Evolutionary conservation across 371 early-diverging fungal species (phyloP).

Genomic region (Gilbertella persicaria): DNA sequence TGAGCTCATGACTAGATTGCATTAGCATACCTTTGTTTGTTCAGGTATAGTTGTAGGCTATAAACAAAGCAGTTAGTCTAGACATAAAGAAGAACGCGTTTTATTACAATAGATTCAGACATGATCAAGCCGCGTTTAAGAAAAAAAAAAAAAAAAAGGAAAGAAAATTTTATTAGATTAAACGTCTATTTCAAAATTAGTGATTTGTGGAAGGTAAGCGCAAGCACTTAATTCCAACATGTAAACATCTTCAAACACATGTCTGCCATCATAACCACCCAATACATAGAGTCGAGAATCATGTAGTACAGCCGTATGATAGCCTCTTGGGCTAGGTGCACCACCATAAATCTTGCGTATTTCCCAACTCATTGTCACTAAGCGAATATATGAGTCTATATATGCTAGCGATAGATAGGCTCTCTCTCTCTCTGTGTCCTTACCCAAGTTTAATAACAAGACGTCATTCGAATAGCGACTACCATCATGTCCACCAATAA

Average conservation of each 20-base stretch:
- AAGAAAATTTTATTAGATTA: too few relatives aligned
- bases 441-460: conserved; percentile 80
- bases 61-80: too few relatives aligned
- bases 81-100: too few relatives aligned
- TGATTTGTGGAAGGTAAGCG: conserved; percentile 74
- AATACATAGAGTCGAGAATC: conserved; percentile 81
- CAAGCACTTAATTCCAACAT: conserved; percentile 80
- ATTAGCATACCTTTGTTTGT: too few relatives aligned
- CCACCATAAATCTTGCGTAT: conserved; percentile 69
- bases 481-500: conserved; percentile 92
- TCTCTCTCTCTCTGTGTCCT: conserved; percentile 20
- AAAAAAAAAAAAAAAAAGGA: too few relatives aligned
- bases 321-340: conserved; percentile 74
- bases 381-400: background rate
- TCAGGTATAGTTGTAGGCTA: too few relatives aligned
- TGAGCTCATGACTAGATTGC: too few relatives aligned
- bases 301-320: conserved; percentile 77
- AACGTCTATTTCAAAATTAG: conserved; percentile 55
- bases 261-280: conserved; percentile 86
- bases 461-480: conserved; percentile 77
- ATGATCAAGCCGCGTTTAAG: too few relatives aligned
- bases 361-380: conserved; percentile 84
- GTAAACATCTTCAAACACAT: conserved; percentile 81
- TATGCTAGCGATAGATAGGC: background rate
- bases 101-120: too few relatives aligned